These are phyloP conservation scores for Claviceps pusilla DNA, from an alignment of 2,329 filamentous ascomycete genomes.

Conservation along the genomic window DNA sequence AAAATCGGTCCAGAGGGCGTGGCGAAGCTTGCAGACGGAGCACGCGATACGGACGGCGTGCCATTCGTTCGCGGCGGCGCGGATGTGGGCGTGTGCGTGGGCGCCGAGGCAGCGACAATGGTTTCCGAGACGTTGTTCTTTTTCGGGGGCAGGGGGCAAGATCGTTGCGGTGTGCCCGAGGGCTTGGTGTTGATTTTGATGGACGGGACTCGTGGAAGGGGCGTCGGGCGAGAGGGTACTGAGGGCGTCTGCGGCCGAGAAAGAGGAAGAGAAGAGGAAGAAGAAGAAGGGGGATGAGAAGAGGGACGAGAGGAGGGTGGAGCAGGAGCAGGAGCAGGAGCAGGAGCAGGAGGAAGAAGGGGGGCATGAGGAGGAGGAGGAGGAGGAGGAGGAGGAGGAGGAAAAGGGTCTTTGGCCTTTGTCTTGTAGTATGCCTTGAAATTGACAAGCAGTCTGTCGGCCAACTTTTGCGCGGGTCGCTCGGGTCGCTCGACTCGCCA, in stretches of 20 bases:
- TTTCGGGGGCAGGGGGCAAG: background rate
- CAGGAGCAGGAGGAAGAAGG: constrained; percentile 5
- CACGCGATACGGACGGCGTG: constrained; percentile 8
- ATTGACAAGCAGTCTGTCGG: constrained; percentile 21
- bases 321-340: no score
- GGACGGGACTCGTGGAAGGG: constrained; percentile 18
- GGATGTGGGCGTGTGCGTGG: background rate
- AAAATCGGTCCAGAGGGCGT: constrained; percentile 10
- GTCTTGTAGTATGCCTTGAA: constrained; percentile 26
- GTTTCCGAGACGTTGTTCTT: background rate
- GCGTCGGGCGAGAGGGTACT: constrained; percentile 16
- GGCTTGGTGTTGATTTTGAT: constrained; percentile 26
- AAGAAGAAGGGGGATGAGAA: no score
- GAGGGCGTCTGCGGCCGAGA: constrained; percentile 10
- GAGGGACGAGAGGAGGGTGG: no score
- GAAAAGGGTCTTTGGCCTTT: constrained; percentile 14
- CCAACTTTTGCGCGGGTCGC: constrained; percentile 20
- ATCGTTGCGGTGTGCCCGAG: constrained; percentile 10
- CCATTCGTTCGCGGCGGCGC: background rate
- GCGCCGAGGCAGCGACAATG: constrained; percentile 3
- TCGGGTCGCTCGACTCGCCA: constrained; percentile 25
- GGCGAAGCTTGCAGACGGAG: constrained; percentile 8
- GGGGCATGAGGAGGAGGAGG: background rate
- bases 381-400: constrained; percentile 9
- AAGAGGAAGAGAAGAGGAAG: constrained; percentile 5